Base-by-base conservation (phyloP, 108 stramenopile genomes). In the Skeletonema potamos region DNA sequence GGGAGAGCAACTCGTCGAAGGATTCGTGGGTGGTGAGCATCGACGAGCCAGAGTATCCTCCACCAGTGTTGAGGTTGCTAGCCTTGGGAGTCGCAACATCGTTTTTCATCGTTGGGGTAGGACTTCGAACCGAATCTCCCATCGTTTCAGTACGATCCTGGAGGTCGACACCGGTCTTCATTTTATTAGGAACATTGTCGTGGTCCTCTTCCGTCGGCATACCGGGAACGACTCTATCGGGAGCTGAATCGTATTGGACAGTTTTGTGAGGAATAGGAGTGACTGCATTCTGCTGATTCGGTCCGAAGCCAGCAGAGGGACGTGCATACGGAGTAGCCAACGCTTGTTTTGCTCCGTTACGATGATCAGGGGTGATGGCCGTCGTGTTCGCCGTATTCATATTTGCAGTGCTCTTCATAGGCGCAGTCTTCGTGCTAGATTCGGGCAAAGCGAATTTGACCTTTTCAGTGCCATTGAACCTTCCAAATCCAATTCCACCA, bases 1-100 rank as follows among this genome's bases (percentile, higher is more conserved):
- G 64, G 51, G 57, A n/a, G 10, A 78, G 70, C 24, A 78, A 66
- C n/a, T 78, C 70, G 22, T 78, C 77, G 34, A 78, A 78, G 27
- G 24, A 28, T 28, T 68, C 67, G 24, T 66, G 46, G 5, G 68
- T 58, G 11, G 54, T 29, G 24, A 51, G 62, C 32, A 68, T 56
- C 32, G 36, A 65, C 5, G 62, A 7, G 18, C 61, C 60, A 26
- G 62, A 28, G 56, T 54, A 73, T 12, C 34, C 32, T 30, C 44
- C 44, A 46, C 36, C 36, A 18, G 56, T 54, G 28, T 75, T 66
- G 27, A 72, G 17, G 33, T 78, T 78, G 51, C 77, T 71, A 15
- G 60, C 69, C 58, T 78, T 78, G 33, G 77, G 77, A 44, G 77
- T 72, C 3, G 48, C 28, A 58, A 60, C 62, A 26, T 68, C 39